These are phyloP conservation scores for Annulohypoxylon bovei DNA, from an alignment of 495 filamentous ascomycete genomes.

Conservation along the genomic window DNA sequence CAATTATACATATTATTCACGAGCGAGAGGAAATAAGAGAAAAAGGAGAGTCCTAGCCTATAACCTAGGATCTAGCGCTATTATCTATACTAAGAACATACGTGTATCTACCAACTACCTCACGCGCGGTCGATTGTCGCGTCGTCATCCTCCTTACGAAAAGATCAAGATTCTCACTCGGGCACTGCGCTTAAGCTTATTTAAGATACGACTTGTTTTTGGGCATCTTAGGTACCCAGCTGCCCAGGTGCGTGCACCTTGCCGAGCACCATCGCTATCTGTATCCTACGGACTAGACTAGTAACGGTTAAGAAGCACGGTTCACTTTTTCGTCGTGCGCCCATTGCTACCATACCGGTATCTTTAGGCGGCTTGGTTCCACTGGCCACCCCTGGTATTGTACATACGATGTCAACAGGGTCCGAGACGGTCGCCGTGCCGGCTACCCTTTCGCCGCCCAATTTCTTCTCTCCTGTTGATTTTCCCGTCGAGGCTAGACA, in stretches of 20 bases:
- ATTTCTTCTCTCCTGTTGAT: conserved; percentile 30
- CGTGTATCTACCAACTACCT: background rate
- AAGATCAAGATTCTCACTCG: conserved; percentile 16
- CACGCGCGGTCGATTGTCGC: conserved; percentile 19
- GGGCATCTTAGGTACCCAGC: too few species aligned
- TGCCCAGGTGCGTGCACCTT: too few species aligned
- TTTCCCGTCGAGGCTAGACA: conserved; percentile 19
- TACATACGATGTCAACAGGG: conserved; percentile 39
- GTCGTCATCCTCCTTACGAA: conserved; percentile 19
- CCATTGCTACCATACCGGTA: conserved; percentile 25
- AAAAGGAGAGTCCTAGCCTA: conserved; percentile 3
- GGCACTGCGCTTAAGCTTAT: conserved; percentile 26
- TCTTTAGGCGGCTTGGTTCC: conserved; percentile 40
- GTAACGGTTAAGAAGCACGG: conserved; percentile 9
- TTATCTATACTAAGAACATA: background rate
- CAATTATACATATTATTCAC: conserved; percentile 2
- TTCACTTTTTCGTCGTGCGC: conserved; percentile 15
- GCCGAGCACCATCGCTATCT: conserved; percentile 23
- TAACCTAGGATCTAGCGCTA: conserved; percentile 6
- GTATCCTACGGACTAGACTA: background rate
- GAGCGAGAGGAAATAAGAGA: conserved; percentile 2
- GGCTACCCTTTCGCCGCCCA: conserved; percentile 26
- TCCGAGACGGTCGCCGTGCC: conserved; percentile 37
- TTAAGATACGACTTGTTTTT: conserved; percentile 23
- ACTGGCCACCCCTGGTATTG: conserved; percentile 25